Conservation (phyloP, 2,329 filamentous ascomycete species). For the Penicillium janthinellum region DNA sequence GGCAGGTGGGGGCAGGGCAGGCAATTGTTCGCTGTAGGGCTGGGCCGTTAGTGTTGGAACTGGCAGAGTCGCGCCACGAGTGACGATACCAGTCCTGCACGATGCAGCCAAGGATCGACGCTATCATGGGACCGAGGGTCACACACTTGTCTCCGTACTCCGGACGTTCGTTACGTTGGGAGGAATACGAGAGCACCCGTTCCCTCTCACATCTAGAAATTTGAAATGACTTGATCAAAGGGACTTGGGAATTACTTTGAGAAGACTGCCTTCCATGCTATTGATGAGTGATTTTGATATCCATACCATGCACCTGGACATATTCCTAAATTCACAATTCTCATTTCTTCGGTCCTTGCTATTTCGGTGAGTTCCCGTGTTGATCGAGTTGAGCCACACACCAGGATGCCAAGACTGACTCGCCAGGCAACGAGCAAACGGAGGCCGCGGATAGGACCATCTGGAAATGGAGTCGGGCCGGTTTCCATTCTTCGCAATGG, state of each 20-base stretch:
- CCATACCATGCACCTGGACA: neutral
- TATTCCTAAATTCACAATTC: no score
- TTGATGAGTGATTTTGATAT: no score
- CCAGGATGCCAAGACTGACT: constrained; percentile 8
- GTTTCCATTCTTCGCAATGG: neutral
- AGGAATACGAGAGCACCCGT: neutral
- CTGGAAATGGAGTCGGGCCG: constrained; percentile 5
- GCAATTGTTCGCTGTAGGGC: constrained; percentile 17
- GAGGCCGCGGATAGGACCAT: constrained; percentile 18
- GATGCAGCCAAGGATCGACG: neutral
- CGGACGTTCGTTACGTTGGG: neutral
- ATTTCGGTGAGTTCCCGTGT: neutral
- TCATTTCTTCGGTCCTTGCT: neutral
- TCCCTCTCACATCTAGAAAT: no score
- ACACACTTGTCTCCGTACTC: neutral
- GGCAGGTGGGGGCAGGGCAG: constrained; percentile 20
- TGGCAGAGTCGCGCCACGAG: constrained; percentile 14
- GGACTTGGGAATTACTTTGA: no score
- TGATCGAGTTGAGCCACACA: neutral
- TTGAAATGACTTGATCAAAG: no score
- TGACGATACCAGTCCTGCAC: constrained; percentile 3
- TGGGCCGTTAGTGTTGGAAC: constrained; percentile 12
- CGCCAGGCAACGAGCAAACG: constrained; percentile 29
- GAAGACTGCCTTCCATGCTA: neutral
- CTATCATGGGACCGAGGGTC: constrained; percentile 6